phyloP scores from a whole-genome alignment of 2,329 filamentous ascomycete genomes.

The Penicillium hesseltinei region DNA sequence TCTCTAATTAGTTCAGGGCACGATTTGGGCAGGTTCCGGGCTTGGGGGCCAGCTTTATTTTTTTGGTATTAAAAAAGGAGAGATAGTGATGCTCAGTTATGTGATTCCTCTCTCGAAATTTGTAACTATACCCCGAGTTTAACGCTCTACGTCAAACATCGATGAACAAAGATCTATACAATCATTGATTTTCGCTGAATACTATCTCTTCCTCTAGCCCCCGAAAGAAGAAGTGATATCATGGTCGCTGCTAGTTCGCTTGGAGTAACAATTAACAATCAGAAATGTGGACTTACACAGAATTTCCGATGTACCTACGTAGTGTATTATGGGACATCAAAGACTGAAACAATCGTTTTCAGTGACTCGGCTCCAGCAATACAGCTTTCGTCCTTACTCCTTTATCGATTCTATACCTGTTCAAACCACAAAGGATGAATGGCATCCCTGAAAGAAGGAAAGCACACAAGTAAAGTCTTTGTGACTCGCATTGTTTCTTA shows the following conservation, averaged over 20 bases:
- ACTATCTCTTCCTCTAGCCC: too few relatives aligned
- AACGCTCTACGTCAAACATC: neutral
- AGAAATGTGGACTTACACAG: neutral
- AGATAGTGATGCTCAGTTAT: neutral
- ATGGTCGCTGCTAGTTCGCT: too few relatives aligned
- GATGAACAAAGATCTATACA: neutral
- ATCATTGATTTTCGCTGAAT: too few relatives aligned
- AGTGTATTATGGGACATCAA: too few relatives aligned
- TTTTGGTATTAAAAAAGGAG: too few relatives aligned
- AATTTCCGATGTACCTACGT: neutral
- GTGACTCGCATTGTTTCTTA: neutral
- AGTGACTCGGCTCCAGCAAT: neutral
- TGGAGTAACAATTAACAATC: too few relatives aligned
- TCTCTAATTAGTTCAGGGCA: too few relatives aligned
- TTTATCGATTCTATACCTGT: neutral
- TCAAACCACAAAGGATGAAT: neutral
- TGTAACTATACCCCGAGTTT: neutral
- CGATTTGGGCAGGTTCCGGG: too few relatives aligned
- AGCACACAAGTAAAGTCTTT: neutral
- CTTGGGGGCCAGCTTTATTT: too few relatives aligned
- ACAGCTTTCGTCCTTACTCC: constrained; percentile 27
- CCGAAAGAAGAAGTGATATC: too few relatives aligned
- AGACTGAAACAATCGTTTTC: too few relatives aligned
- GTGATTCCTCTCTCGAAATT: neutral
- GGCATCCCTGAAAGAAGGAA: neutral